Base-by-base conservation (phyloP, 2,329 filamentous ascomycete genomes). In the Fusarium lateritium region DNA sequence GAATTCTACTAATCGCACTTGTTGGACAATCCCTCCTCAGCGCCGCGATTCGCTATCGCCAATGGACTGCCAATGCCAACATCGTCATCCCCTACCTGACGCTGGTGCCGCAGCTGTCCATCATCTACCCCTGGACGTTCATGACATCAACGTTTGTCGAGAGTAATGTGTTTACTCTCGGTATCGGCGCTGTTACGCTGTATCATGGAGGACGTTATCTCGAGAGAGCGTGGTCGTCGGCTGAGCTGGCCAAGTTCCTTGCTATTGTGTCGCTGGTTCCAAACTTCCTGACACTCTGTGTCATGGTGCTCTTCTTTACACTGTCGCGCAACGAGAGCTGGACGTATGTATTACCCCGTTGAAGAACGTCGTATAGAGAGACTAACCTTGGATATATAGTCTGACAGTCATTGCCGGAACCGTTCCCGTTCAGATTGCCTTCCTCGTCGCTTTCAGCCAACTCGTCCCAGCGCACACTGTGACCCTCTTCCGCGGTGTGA, bases 391-490 rank as follows among this genome's bases (percentile, higher is more conserved):
- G 15, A 45, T 24, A 31, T 45, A 46, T 75, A 96, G 92, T 53
- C 81, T 93, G 46, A 94, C 92, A 45, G 91, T 92, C 68, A 93
- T 98, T 76, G 93, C 92, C 73, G 96, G 96, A 73, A 94, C 94
- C 56, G 91, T 97, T 68, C 90, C 94, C 17, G 85, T 98, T 60
- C 95, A 98, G 80, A 94, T 96, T 46, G 91, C 92, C 65, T 98
- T 98, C 83, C 92, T 99, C 65, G 93, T 98, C 74, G 93, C 95
- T 56, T 97, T 98, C 82, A 98, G 97, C 82, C 96, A 99, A 81
- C 92, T 99, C 50, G 92, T 98, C 36, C 96, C 96, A 22, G 94
- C 97, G 66, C 96, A 99, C 80, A 99, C 96, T 13, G 95, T 98
- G 54, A 96, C 95, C 6, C 88, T 99, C 61, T 95, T 97, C 83